Evolutionary conservation across 148 eudicot genomes (phyloP), one percentile per base, ranked within the genome.

Genomic region (Rhododendron mucronatum): DNA sequence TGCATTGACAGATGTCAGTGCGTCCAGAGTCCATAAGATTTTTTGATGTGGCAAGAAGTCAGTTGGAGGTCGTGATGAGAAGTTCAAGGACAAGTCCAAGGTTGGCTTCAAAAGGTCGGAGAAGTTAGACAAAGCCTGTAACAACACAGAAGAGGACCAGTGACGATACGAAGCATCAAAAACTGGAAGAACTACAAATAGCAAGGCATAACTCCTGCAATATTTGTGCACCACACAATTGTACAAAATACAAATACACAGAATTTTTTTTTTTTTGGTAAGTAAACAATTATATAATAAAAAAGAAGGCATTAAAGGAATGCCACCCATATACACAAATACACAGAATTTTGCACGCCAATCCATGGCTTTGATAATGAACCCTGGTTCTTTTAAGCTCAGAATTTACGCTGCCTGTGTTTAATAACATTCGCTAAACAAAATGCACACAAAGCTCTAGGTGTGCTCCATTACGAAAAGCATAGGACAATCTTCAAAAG

Each of bases 31-130:
- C 96, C 98, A 95, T 20, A 95, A 47, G 78, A 94, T 87, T 82
- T 93, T 94, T 82, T 91, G 98, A 75, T 94, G 97, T 23, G 99
- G 93, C 85, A 86, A 89, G 80, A 95, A 91, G 82, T 93, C 96
- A 84, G 89, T 89, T 5, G 98, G 99, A 82, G 94, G 85, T 89
- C 98, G 91, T 45, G 99, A 95, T 67, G 98, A 93, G 71, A 80
- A 89, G 55, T 89, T 90, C 85, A 93, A 85, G 1, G 94, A 89
- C 84, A 91, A 91, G 59, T 89, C 77, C 88, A 91, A 35, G 26
- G 93, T 86, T 71, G 87, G 87, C 75, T 89, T 85, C 87, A 97
- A 86, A 87, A 78, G 90, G 59, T 79, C 87, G 77, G 86, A 78
- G 88, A 90, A 83, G 44, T 82, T 53, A 78, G 90, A 87, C 83